Base-by-base conservation (phyloP, 139 green algal species). In the Chara braunii region DNA sequence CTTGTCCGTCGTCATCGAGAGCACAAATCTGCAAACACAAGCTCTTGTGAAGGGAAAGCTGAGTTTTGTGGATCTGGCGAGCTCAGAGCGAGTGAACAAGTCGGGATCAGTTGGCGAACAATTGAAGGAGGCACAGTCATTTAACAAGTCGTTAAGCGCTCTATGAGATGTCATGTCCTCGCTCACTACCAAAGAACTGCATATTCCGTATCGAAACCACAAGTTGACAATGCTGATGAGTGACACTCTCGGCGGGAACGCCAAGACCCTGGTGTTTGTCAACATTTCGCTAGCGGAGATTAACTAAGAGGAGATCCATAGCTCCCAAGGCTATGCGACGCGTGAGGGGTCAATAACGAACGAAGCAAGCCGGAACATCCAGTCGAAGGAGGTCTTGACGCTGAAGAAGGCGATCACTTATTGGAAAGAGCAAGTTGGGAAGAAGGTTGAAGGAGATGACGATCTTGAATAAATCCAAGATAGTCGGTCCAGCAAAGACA, bases 151-250 rank as follows among this genome's bases (percentile, higher is more conserved):
- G 0, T 82, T 99, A 37, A 88, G 73, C 0, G 93, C 93, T 23
- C 83, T 99, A 22, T 92, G 92, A 12, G 88, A 97, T 64, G 92
- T 98, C 65, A 97, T 97, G 77, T 84, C 68, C 32, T 88, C 92
- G 14, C 81, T 98, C 28, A 88, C 92, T 26, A 77, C 88, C 65
- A 84, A 89, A 53, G 60, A 83, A 64, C 59, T 66, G 14, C 89
- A 95, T 86, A 89, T 95, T 68, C 90, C 90, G 0, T 96, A 95
- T 85, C 86, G 92, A 67, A 95, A 99, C 80, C 89, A 96, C 85
- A 97, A 99, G 84, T 86, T 99, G 7, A 97, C 93, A 45, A 96
- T 97, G 89, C 84, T 99, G 52, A 94, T 99, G 89, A 84, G 52
- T 55, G 93, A 94, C 75, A 90, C 78, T 28, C 74, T 94, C 14